These are phyloP conservation scores for Capillidium rhysosporum DNA, from an alignment of 371 early-diverging fungal genomes.

Conservation along the genomic window DNA sequence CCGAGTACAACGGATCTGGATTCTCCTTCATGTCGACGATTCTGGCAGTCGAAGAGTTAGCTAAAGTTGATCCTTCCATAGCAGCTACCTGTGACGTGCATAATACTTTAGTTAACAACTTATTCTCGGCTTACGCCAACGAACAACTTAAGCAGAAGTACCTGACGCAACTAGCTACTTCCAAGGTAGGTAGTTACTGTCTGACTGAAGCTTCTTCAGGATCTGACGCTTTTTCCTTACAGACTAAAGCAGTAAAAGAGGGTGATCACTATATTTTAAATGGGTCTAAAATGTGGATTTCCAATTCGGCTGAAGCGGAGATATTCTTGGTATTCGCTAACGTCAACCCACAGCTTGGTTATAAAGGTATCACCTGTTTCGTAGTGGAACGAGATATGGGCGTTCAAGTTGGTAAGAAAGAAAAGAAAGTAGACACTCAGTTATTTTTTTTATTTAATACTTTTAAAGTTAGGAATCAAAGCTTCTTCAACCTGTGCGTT, in stretches of 20 bases:
- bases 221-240: slow-evolving; percentile 90
- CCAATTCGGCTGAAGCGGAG: slow-evolving; percentile 78
- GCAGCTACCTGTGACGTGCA: slow-evolving; percentile 90
- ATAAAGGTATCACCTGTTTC: slow-evolving; percentile 97
- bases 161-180: slow-evolving; percentile 61
- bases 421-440: slow-evolving; percentile 43
- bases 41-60: slow-evolving; percentile 79
- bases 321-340: slow-evolving; percentile 96
- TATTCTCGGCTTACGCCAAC: slow-evolving; percentile 70
- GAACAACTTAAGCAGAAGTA: slow-evolving; percentile 59
- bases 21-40: slow-evolving; percentile 87
- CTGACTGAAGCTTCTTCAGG: slow-evolving; percentile 87
- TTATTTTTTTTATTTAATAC: not conserved
- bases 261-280: slow-evolving; percentile 82
- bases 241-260: slow-evolving; percentile 74
- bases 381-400: slow-evolving; percentile 88
- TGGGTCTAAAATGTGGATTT: slow-evolving; percentile 87
- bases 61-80: slow-evolving; percentile 90
- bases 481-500: slow-evolving; percentile 89
- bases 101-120: slow-evolving; percentile 92
- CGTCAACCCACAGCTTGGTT: slow-evolving; percentile 80
- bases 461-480: slow-evolving; percentile 71
- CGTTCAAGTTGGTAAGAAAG: slow-evolving; percentile 88
- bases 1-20: slow-evolving; percentile 65
- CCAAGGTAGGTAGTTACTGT: slow-evolving; percentile 85